Evolutionary conservation across 2,329 filamentous ascomycete species (phyloP), one percentile per base, ranked within the genome.

Genomic region (Venturia asperata): DNA sequence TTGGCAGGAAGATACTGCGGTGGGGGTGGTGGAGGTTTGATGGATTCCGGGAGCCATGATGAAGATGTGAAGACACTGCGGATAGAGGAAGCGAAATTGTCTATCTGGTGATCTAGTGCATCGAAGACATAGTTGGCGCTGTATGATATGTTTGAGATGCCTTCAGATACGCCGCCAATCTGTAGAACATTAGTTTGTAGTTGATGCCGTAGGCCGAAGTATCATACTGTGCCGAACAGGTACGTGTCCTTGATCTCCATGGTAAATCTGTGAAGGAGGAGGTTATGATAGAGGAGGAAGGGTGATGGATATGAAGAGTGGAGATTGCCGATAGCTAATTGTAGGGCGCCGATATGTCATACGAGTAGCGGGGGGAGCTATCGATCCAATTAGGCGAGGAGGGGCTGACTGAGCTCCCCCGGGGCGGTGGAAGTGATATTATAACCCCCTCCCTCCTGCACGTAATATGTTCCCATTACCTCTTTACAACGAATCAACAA

Each of bases 161-260:
- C 86, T 76, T 84, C 80, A 13, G 83, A 82, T 68, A 86, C 81
- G 66, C 80, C 82, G 60, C 83, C 77, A 63, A 86, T 79, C 84
- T 86, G 64, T 63, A 27, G 45, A 41, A 61, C 52, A 61, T 61
- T 39, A 52, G 65, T 42, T 69, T 34, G 68, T 70, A 24, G 21
- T 34, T 17, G 17, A 37, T 34, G 19, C 34, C 66, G 65, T 24
- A 27, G 42, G 61, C 42, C 24, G 47, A 19, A 55, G 47, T 43
- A n/a, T 63, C 87, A 81, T 78, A 92, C 89, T 74, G 89, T 82
- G 77, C 91, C 88, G 69, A 91, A 79, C 73, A 92, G 88, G 71
- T 89, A 86, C 78, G 91, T 87, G 73, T 91, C 89, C 74, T 92
- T 88, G 74, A 85, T 86, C 69, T 89, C 88, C 90, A 93, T 93